Base-by-base conservation (phyloP, 2,329 filamentous ascomycete species). In the Geosmithia putterillii region DNA sequence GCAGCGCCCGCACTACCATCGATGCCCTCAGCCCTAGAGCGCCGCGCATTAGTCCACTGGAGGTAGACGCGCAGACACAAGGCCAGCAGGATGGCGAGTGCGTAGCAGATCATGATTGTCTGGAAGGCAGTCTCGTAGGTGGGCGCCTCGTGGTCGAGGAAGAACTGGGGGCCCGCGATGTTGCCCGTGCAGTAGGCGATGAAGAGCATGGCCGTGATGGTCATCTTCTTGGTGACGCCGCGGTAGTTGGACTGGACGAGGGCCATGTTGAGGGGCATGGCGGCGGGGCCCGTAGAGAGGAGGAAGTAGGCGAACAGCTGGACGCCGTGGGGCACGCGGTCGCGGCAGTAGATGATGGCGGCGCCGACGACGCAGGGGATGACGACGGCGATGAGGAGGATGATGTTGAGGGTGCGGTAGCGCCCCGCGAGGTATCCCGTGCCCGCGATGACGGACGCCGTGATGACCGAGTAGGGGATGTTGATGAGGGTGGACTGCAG, bases 191-290 rank as follows among this genome's bases (percentile, higher is more conserved):
- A 77, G 49, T 76, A 78, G 3, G 66, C 68, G 9, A 76, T 52
- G 48, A 78, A 76, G 4, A 77, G 54, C 50, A 77, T 50, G 0
- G 71, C 71, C 1, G 71, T 76, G 44, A 76, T 69, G 7, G 73
- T 75, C 65, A 74, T 73, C 56, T 76, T 78, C 61, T 78, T 78
- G 25, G 73, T 75, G 18, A 74, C 69, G 15, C 74, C 74, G 12
- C 68, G 65, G 49, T 69, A 73, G 52, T 78, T 77, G 15, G 70
- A 64, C 52, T 73, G 70, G 3, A 76, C 67, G 0, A 78, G 65
- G 1, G 73, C 68, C 57, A 78, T 64, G 10, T 66, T 65, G 2
- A 79, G 63, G 0, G 75, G 74, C 57, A 79, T 65, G 2, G 69
- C 69, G 0, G 70, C 63, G 0, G 74, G 69, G 0, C 73, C 73